Evolutionary conservation across 2,329 filamentous ascomycete genomes (phyloP), one percentile per base, ranked within the genome.

Genomic region (Phyllosticta capitalensis): DNA sequence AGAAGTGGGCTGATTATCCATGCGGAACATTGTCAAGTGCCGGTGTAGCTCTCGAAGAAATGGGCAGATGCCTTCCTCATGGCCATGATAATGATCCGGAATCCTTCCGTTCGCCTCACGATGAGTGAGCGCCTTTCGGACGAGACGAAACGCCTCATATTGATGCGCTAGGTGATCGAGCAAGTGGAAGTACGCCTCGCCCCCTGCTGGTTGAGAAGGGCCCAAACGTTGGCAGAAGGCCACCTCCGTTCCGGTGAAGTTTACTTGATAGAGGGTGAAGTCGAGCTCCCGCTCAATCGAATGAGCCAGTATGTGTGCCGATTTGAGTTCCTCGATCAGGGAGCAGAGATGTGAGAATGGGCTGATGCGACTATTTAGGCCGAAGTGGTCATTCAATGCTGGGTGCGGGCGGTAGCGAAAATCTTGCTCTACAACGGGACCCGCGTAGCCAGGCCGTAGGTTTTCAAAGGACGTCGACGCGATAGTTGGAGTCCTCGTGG

Each of bases 131-230:
- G 24, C 20, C 21, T 33, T 17, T 50, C 55, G 55, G 6, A 58
- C 20, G 6, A 38, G 21, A n/a, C 55, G 49, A 28, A 58, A 58
- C 3, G 52, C 49, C 50, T 58, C 55, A 24, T 45, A 58, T 33
- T 53, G 55, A 24, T 51, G 20, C 9, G 52, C 38, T 1, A 53
- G 28, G 4, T 24, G 28, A n/a, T 58, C 55, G 7, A 58, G 49
- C 14, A 28, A 26, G 3, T n/a, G 49, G 21, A 45, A 58, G n/a
- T 58, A 58, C 3, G 52, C 10, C 9, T 58, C 55, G 20, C 24
- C 14, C 12, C 3, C 3, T 4, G 5, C 17, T n/a, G 3, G 38
- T 6, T n/a, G 17, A 3, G 17, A n/a, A 17, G n/a, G 6, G 14
- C 38, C 17, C 14, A 45, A n/a, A n/a, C 14, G 17, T 6, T n/a